Percentiles rank a stretch among this genome's conserved stretches.
Evolutionary conservation across 2,329 filamentous ascomycete species (phyloP).

Genomic region (Penicillium thymicola): DNA sequence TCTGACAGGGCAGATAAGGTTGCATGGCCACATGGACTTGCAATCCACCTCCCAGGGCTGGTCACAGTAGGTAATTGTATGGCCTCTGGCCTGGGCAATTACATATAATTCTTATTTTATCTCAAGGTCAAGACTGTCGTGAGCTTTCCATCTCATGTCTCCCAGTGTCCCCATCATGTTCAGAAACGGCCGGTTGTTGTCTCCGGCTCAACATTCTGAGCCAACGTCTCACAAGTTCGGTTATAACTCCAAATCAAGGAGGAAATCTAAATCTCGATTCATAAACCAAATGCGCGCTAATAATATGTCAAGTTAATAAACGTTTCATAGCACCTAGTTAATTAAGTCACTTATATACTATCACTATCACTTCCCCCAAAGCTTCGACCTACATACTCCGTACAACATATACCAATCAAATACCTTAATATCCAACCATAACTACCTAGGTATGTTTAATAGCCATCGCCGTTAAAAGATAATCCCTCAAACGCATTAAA

Average conservation of each 20-base stretch:
- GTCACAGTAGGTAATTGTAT: neutral
- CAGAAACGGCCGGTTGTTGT: neutral
- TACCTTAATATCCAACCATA: neutral
- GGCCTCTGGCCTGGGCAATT: neutral
- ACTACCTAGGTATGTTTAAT: neutral
- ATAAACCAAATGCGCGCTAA: neutral
- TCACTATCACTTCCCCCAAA: no score
- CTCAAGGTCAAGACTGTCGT: neutral
- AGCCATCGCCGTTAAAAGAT: neutral
- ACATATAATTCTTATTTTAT: neutral
- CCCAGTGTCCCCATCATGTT: neutral
- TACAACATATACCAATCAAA: no score
- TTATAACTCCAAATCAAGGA: neutral
- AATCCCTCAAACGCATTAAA: neutral
- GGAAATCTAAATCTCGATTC: neutral
- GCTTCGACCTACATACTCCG: neutral
- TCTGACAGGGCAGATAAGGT: neutral
- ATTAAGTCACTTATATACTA: no score
- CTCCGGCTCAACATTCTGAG: neutral
- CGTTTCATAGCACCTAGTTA: no score
- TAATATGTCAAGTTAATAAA: no score
- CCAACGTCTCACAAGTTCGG: neutral
- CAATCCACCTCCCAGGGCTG: neutral
- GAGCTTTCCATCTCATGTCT: neutral
- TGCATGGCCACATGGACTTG: constrained; percentile 4